These are phyloP conservation scores for Pseudogymnoascus sp. DNA, from an alignment of 2,329 filamentous ascomycete species.

Conservation along the genomic window DNA sequence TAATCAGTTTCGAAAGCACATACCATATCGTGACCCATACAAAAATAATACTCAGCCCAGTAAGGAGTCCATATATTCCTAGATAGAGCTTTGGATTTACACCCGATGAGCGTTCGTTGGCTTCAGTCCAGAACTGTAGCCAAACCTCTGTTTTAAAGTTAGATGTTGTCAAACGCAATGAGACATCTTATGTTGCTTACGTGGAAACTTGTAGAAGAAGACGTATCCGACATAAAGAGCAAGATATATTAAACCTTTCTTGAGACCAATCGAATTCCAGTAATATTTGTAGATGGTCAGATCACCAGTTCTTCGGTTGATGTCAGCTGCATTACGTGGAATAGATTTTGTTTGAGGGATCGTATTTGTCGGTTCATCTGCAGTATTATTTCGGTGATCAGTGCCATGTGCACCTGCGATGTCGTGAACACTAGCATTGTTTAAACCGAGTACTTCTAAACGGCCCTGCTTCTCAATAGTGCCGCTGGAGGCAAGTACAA, in stretches of 20 bases:
- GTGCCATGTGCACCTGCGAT: not conserved
- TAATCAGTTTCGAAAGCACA: not conserved
- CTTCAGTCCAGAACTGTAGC: constrained; percentile 6
- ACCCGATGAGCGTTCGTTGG: not conserved
- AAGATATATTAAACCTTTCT: not conserved
- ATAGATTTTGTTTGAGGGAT: not conserved
- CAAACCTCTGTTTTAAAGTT: constrained; percentile 1
- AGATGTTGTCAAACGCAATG: not conserved
- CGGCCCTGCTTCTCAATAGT: constrained; percentile 28
- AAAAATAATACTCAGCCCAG: not conserved
- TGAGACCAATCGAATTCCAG: constrained; percentile 11
- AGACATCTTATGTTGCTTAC: not conserved
- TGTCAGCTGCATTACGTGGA: not conserved
- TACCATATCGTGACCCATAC: not conserved
- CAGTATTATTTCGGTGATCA: not conserved
- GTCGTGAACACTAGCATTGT: constrained; percentile 12
- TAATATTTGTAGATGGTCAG: constrained; percentile 18
- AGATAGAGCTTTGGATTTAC: constrained; percentile 4
- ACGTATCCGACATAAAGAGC: not conserved
- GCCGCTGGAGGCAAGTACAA: constrained; percentile 27
- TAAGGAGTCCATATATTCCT: constrained; percentile 3
- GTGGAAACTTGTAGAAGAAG: constrained; percentile 1
- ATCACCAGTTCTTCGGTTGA: constrained; percentile 11
- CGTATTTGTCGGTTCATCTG: not conserved
- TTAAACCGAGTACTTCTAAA: constrained; percentile 27